These are phyloP conservation scores for Fonsecaea erecta DNA, from an alignment of 2,329 filamentous ascomycete genomes.

Conservation along the genomic window DNA sequence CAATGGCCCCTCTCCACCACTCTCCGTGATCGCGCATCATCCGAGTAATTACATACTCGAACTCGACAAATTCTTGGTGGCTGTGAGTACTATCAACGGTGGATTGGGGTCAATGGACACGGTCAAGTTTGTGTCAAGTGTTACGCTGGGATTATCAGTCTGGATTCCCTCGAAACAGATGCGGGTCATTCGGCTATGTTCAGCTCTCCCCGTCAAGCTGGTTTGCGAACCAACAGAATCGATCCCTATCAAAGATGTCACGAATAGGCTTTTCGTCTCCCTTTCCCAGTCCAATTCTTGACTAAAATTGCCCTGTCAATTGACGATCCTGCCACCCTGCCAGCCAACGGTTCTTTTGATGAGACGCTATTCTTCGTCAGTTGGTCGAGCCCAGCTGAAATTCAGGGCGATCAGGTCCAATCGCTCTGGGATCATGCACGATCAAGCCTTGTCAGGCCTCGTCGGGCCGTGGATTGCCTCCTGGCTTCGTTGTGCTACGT, in stretches of 20 bases:
- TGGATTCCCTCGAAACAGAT: neutral
- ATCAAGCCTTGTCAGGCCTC: slow-evolving; percentile 24
- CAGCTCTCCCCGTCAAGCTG: neutral
- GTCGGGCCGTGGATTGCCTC: neutral
- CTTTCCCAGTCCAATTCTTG: neutral
- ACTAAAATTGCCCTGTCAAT: neutral
- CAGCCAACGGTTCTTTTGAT: slow-evolving; percentile 16
- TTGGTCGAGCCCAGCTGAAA: slow-evolving; percentile 21
- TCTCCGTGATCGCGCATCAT: neutral
- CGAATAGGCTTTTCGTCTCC: neutral
- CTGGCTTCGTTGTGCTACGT: neutral
- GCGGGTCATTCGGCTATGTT: neutral
- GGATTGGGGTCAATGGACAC: neutral
- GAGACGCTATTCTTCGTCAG: neutral
- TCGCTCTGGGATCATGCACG: slow-evolving; percentile 21
- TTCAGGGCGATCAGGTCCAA: slow-evolving; percentile 21
- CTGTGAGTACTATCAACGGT: neutral
- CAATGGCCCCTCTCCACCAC: neutral
- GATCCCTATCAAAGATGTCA: neutral
- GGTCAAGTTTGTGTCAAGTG: neutral
- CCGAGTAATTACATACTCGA: too few species aligned
- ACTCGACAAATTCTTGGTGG: neutral
- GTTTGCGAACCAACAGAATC: neutral
- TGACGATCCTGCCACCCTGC: neutral
- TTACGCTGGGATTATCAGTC: neutral